Evolutionary conservation across 2,329 filamentous ascomycete species (phyloP), one percentile per base, ranked within the genome.

Genomic region (Stachybotrys chlorohalonatus): DNA sequence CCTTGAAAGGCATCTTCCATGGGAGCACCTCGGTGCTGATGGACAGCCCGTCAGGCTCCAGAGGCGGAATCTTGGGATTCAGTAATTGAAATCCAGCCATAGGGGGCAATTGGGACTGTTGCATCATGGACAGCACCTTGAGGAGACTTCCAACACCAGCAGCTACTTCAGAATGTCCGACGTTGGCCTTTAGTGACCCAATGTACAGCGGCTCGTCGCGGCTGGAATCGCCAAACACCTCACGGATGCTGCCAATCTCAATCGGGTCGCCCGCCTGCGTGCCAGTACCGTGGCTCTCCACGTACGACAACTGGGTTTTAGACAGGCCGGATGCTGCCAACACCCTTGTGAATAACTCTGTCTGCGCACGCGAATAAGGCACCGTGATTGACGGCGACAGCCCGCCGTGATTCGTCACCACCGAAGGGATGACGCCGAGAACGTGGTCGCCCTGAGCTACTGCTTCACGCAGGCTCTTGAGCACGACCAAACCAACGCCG

Each of bases 401-500:
- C 1, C 61, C 55, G 11, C 67, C 68, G 17, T 74, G 71, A 49
- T 74, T 70, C 1, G 68, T 62, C 6, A 59, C 64, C 11, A 70
- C 71, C 8, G 55, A 60, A 2, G 54, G 49, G 39, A 80, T 74
- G 0, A 77, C 68, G 7, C 69, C 79, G 1, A 74, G 55, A 32
- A 83, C 73, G 3, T 66, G 66, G 57, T 83, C 77, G 1, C 76
- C 75, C 51, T 83, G 79, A 2, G 70, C 70, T 16, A 74, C 53
- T 5, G 81, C 81, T 60, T 77, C 71, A 13, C 69, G 64, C 0
- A 81, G 64, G 1, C 60, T 67, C 64, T 82, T 82, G 0, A 83
- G 56, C 1, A 80, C 58, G 0, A 82, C 57, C 0, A 68, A 59
- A 0, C 62, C 75, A 4, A 70, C 63, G 0, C 75, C 80, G 49